Evolutionary conservation across 768 basidiomycete genomes (phyloP).

Genomic region (Suillus cothurnatus): DNA sequence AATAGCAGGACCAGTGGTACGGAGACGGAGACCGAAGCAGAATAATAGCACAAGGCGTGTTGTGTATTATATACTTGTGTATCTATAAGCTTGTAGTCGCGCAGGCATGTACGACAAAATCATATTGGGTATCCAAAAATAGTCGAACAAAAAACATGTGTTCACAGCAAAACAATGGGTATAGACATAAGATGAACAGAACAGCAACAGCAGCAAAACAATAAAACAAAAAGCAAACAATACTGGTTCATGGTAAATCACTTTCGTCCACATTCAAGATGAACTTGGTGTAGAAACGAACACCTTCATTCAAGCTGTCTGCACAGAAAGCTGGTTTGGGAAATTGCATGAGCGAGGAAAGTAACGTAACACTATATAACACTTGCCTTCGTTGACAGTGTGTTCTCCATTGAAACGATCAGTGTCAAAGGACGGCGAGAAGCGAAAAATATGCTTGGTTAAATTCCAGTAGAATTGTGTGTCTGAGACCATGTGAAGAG

Average conservation of each 20-base stretch:
- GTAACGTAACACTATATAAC: not conserved
- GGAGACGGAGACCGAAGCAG: conserved; percentile 16
- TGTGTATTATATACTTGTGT: not conserved
- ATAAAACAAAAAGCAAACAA: not conserved
- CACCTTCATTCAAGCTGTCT: conserved; percentile 58
- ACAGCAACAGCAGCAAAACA: not conserved
- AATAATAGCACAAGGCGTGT: conserved; percentile 9
- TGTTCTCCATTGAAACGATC: conserved; percentile 20
- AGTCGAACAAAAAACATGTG: not conserved
- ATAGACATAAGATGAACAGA: too few relatives aligned
- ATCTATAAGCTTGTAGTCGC: conserved; percentile 1
- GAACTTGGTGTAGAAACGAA: conserved; percentile 65
- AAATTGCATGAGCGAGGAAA: conserved; percentile 14
- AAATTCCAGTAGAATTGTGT: conserved; percentile 23
- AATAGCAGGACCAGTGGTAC: conserved; percentile 22
- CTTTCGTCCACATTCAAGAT: conserved; percentile 70
- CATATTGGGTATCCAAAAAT: not conserved
- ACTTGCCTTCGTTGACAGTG: conserved; percentile 23
- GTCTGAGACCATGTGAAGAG: conserved; percentile 11
- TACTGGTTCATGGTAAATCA: conserved; percentile 11
- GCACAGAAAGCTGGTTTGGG: conserved; percentile 44
- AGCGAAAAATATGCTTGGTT: conserved; percentile 59
- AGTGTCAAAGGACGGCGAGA: conserved; percentile 31
- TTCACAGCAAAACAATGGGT: not conserved
- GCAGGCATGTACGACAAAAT: not conserved